phyloP scores from a whole-genome alignment of 73 alveolate genomes.

The Paramecium sexaurelia region DNA sequence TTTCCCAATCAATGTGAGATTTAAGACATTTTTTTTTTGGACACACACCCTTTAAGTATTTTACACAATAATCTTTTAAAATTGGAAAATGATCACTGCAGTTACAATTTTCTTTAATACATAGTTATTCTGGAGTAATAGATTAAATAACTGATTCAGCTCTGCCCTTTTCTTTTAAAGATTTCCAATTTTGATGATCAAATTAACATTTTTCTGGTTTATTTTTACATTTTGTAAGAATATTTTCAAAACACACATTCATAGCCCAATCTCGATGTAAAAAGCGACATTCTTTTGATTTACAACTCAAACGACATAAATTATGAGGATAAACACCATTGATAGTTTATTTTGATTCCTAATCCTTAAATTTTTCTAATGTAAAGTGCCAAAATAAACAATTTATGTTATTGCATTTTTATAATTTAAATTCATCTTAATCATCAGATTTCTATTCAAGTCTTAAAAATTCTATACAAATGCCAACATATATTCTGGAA shows the following conservation, averaged over 20 bases:
- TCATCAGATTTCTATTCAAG: neutral
- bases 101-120: neutral
- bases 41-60: neutral
- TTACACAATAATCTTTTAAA: neutral
- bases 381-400: neutral
- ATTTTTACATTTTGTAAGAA: neutral
- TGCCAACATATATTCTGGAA: neutral
- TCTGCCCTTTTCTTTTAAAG: neutral
- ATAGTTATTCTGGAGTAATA: constrained; percentile 3
- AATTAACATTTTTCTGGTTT: neutral
- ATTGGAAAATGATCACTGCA: neutral
- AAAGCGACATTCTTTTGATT: neutral
- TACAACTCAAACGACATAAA: neutral
- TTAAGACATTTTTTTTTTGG: neutral
- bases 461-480: neutral
- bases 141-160: neutral
- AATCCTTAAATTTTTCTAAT: neutral
- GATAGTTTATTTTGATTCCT: neutral
- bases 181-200: neutral
- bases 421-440: neutral
- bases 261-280: neutral
- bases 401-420: neutral
- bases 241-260: neutral
- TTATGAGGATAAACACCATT: neutral
- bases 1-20: neutral